Base-by-base conservation (phyloP, 257 asterid species). In the Craterostigma plantagineum region DNA sequence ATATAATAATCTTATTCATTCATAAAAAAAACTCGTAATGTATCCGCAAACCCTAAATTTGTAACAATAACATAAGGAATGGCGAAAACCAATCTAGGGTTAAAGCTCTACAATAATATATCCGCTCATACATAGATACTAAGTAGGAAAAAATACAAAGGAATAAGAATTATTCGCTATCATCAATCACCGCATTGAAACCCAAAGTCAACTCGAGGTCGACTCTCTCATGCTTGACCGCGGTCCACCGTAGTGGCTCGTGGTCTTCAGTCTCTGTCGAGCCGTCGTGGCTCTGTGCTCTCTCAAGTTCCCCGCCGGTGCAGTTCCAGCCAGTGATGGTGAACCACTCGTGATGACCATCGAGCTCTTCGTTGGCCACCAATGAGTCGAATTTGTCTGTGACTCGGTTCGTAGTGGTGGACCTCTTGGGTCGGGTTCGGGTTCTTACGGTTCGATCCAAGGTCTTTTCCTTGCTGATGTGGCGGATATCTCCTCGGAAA, bases 271-370 rank as follows among this genome's bases (percentile, higher is more conserved):
- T 81, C 5, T 85, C 72, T 48, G 43, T 49, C 1, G 91, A 78
- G 68, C 30, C 30, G 6, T 71, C 92, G 1, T 78, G 74, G 50
- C 92, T 82, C 11, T 63, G 53, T 0, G 75, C 75, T 10, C 85
- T 60, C 6, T 60, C 46, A 50, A 39, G 27, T 0, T 49, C 72
- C 46, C 38, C 63, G 0, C 34, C 14, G 0, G 43, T 43, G 38
- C 16, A 33, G n/a, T 18, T 57, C 94, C 94, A 81, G 0, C 94
- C 94, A 0, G 91, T 75, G 55, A 75, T 70, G 11, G 90, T 75
- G 16, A 82, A 82, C 53, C 70, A 70, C 7, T 46, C 44, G 16
- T 73, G 73, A 52, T 67, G 69, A 3, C 38, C 34, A 35, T 7
- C 38, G 5, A 46, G 14, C 10, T 47, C 57, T 42, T 2, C 30